Percentiles rank a stretch among this genome's conserved stretches.
phyloP scores from a whole-genome alignment of 129 eudicot genomes.

The Helianthus tuberosus region DNA sequence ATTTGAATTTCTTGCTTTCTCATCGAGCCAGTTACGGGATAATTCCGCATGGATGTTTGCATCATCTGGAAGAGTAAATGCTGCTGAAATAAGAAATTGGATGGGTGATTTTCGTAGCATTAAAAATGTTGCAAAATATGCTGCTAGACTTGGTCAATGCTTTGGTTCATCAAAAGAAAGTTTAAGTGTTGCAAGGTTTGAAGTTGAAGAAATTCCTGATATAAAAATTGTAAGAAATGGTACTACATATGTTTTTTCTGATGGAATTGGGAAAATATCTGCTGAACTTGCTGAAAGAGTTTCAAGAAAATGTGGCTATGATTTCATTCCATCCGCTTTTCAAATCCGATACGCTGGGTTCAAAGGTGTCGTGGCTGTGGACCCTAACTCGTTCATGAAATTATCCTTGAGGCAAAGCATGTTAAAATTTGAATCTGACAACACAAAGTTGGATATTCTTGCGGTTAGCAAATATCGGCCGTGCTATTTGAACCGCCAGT shows the following conservation, averaged over 20 bases:
- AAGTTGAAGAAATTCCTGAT: conserved; percentile 57
- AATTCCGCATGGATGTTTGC: conserved; percentile 94
- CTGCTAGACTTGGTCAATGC: conserved; percentile 91
- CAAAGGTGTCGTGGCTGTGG: conserved; percentile 85
- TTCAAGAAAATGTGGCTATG: conserved; percentile 61
- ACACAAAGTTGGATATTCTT: conserved; percentile 62
- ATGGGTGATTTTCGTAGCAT: conserved; percentile 76
- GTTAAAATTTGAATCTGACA: conserved; percentile 64
- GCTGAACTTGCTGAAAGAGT: conserved; percentile 58
- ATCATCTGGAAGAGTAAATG: conserved; percentile 44
- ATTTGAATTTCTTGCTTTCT: conserved; percentile 87
- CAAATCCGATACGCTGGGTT: conserved; percentile 84
- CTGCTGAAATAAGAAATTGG: conserved; percentile 65
- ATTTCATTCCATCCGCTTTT: conserved; percentile 64
- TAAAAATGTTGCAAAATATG: conserved; percentile 86
- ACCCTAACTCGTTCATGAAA: conserved; percentile 58
- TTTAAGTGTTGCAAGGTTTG: conserved; percentile 53
- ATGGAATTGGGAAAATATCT: conserved; percentile 91
- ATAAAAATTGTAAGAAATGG: conserved; percentile 30
- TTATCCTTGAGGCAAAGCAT: conserved; percentile 72
- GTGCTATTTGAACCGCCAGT: conserved; percentile 74
- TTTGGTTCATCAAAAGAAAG: conserved; percentile 86
- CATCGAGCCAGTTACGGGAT: conserved; percentile 85
- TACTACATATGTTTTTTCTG: conserved; percentile 61
- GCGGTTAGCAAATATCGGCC: conserved; percentile 78